Conservation (phyloP, 2,329 filamentous ascomycete genomes). For the Penicillium vulpinum region DNA sequence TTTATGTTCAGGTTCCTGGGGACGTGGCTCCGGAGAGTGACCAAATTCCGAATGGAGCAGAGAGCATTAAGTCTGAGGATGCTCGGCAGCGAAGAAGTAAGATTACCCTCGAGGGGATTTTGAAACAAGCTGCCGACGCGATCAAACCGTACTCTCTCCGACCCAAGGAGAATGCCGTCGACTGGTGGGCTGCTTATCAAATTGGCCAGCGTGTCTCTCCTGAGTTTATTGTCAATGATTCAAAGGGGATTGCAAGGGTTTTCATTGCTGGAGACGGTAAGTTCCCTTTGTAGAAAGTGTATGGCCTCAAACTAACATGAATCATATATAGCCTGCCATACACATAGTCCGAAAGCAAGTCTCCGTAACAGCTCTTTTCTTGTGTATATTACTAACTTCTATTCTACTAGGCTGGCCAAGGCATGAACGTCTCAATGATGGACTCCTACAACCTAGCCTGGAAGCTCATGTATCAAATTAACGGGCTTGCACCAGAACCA, state of each 20-base stretch:
- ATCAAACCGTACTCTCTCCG: slow-evolving; percentile 65
- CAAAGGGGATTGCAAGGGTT: slow-evolving; percentile 68
- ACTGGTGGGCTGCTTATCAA: slow-evolving; percentile 75
- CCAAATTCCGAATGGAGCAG: slow-evolving; percentile 28
- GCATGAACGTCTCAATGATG: slow-evolving; percentile 77
- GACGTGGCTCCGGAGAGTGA: slow-evolving; percentile 25
- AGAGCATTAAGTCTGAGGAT: slow-evolving; percentile 61
- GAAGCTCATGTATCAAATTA: slow-evolving; percentile 40
- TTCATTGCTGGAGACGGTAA: slow-evolving; percentile 68
- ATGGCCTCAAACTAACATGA: neutral
- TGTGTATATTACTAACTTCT: neutral
- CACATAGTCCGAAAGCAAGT: slow-evolving; percentile 66
- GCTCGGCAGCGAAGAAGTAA: slow-evolving; percentile 64
- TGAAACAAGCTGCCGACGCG: slow-evolving; percentile 65
- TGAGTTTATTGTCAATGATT: slow-evolving; percentile 56
- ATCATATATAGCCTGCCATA: slow-evolving; percentile 62
- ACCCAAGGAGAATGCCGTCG: slow-evolving; percentile 59
- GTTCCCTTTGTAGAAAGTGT: neutral
- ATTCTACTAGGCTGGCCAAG: slow-evolving; percentile 60
- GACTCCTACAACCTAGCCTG: slow-evolving; percentile 49
- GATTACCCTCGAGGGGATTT: slow-evolving; percentile 63
- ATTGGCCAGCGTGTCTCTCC: slow-evolving; percentile 67
- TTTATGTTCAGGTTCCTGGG: slow-evolving; percentile 54
- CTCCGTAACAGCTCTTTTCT: neutral
- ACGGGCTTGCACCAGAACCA: slow-evolving; percentile 33